phyloP scores from a whole-genome alignment of 352 stramenopile species.

The Plasmopara viticola region DNA sequence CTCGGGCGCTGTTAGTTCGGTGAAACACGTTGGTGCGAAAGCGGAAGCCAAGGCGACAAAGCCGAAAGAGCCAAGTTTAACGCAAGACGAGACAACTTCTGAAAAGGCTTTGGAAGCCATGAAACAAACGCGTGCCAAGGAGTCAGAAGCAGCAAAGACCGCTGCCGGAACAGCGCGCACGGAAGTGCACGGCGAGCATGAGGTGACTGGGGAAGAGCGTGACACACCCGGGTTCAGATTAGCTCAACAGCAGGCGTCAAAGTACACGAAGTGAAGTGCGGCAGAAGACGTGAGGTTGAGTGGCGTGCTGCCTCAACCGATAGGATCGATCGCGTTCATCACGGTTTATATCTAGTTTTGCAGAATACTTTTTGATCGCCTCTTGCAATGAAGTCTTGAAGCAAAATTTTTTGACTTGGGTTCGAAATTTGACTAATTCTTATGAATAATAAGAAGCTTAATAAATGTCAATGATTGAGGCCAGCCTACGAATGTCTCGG shows the following conservation, averaged over 20 bases:
- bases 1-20: slow-evolving; percentile 11
- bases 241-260: slow-evolving; percentile 7
- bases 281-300: slow-evolving; percentile 7
- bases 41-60: slow-evolving; percentile 12
- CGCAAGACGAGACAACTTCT: slow-evolving; percentile 8
- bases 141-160: slow-evolving; percentile 18
- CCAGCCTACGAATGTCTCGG: no score
- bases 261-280: slow-evolving; percentile 22
- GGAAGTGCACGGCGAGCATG: slow-evolving; percentile 6
- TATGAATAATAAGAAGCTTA: no score
- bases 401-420: slow-evolving; percentile 2
- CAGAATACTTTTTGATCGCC: slow-evolving; percentile 3
- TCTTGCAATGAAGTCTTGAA: slow-evolving; percentile 5
- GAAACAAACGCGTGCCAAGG: slow-evolving; percentile 16
- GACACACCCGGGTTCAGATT: slow-evolving; percentile 7
- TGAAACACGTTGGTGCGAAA: slow-evolving; percentile 3
- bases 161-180: slow-evolving; percentile 9
- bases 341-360: slow-evolving; percentile 25
- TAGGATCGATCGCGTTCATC: slow-evolving; percentile 27
- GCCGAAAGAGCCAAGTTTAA: slow-evolving; percentile 17
- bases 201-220: slow-evolving; percentile 2
- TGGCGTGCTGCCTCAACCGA: slow-evolving; percentile 5
- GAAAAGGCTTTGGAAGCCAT: slow-evolving; percentile 12
- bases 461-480: no score
- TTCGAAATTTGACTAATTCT: neutral